phyloP scores from a whole-genome alignment of 2,329 filamentous ascomycete species.

The Cercospora canescens region DNA sequence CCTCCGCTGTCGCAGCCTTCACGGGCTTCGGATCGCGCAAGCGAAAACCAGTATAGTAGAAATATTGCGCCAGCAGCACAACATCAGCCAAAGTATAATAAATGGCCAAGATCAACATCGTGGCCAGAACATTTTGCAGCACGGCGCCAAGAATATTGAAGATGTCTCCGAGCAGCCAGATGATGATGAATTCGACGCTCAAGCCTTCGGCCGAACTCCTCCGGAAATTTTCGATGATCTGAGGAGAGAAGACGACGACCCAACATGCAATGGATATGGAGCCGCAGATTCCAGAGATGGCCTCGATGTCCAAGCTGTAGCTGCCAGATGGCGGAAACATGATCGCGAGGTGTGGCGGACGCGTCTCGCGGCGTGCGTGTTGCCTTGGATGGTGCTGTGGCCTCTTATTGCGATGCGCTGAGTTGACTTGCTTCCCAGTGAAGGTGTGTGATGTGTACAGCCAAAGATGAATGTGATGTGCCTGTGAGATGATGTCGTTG shows the following conservation, averaged over 20 bases:
- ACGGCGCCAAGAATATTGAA: conserved; percentile 96
- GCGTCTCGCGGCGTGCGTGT: not conserved
- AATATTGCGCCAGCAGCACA: conserved; percentile 83
- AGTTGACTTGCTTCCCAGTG: not conserved
- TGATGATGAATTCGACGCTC: conserved; percentile 85
- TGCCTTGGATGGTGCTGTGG: not conserved
- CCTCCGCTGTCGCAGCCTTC: conserved; percentile 24
- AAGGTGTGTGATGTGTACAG: not conserved
- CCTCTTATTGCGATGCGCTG: not conserved
- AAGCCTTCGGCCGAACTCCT: conserved; percentile 82
- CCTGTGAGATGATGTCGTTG: not conserved
- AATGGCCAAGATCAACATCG: conserved; percentile 64
- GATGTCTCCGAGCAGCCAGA: conserved; percentile 91
- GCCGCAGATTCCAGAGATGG: conserved; percentile 88
- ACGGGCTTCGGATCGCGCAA: conserved; percentile 71
- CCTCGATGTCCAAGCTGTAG: conserved; percentile 75
- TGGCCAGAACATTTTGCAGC: conserved; percentile 86
- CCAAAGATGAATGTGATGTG: not conserved
- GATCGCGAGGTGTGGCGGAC: conserved; percentile 11
- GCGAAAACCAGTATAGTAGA: conserved; percentile 87
- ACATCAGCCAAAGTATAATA: conserved; percentile 80
- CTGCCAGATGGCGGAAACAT: conserved; percentile 57
- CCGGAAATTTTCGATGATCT: conserved; percentile 93
- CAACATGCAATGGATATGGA: conserved; percentile 97
- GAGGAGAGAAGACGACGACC: conserved; percentile 96